Base-by-base conservation (phyloP, 2,329 filamentous ascomycete genomes). In the Paecilomyces fulvus region DNA sequence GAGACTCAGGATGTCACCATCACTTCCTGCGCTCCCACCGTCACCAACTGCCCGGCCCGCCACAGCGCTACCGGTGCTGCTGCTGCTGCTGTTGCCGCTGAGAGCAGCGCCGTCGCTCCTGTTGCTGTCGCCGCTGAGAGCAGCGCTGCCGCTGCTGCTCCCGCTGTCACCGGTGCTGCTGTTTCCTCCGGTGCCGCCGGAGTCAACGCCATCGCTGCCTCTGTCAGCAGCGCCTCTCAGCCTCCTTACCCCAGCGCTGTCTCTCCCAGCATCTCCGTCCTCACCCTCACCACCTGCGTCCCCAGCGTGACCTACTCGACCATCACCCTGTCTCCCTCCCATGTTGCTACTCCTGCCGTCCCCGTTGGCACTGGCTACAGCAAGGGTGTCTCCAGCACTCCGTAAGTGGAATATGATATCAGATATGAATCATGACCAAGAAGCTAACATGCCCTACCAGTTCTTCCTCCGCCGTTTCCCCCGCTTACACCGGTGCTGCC, bases 11-110 rank as follows among this genome's bases (percentile, higher is more conserved):
- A 79, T 68, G 75, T 82, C 64, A 86, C 83, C 73, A 75, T 86
- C 79, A 85, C 81, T 72, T 83, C 80, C 54, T 85, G 83, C 78
- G 78, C 73, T 57, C 75, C 82, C 52, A 77, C 78, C 59, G 82
- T 86, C 67, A 80, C 81, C 71, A 67, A 87, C 82, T 88, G 85
- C 72, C 72, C 73, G 50, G 71, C 65, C 59, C 55, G 57, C 57
- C 58, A 58, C 51, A 48, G 49, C 37, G 33, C 56, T 17, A 28
- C 58, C 33, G 33, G 28, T 21, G 52, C 52, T 25, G 30, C 61
- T 21, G 28, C 46, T 43, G 37, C 58, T 46, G 33, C 31, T 21
- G 52, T 53, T 25, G 30, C 61, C 23, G 28, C 46, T 43, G 37
- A 43, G 37, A 17, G 6, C 55, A 56, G 56, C 33, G 28, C 63